Evolutionary conservation across 2,329 filamentous ascomycete species (phyloP), one percentile per base, ranked within the genome.

Genomic region (Aspergillus texensis): DNA sequence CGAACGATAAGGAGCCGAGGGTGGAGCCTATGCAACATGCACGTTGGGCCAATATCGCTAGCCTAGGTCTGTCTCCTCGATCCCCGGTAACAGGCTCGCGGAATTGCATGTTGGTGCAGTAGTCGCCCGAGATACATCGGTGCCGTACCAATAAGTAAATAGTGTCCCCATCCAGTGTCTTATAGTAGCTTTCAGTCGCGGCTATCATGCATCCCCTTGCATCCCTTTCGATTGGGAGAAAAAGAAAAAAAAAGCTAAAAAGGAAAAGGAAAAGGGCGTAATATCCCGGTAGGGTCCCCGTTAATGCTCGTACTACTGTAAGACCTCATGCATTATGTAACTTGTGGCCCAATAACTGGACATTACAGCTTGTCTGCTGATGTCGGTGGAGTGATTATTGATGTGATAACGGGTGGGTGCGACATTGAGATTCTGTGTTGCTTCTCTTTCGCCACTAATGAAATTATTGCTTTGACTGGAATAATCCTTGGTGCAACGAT

Each of bases 1-100:
- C 60, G 67, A 70, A 66, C 65, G 69, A 71, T 71, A 70, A 71
- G 65, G 62, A 65, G 62, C 64, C 58, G 63, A 61, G 61, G 62
- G 60, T 69, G 68, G 68, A 64, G 53, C 65, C 68, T 39, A 58
- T 70, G 65, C 61, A 66, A 48, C 50, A 62, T 67, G 67, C 67
- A 69, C 61, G 66, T 68, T 68, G 66, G 65, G 59, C 65, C 65
- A 68, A 68, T 65, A 58, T 65, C 63, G 60, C 61, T 58, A 68
- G 66, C 58, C 65, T 66, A 62, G 62, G 63, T 61, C 64, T 68
- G 62, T 67, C 65, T 67, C 57, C 67, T 67, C 61, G 63, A 39
- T 52, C 58, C 26, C 61, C 53, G 54, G 56, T 55, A 62, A 58
- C 48, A 52, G 57, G 61, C 52, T 67, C 65, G 62, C 60, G 61